Evolutionary conservation across 441 rosid genomes (phyloP).

Genomic region (Flueggea neowawraea): DNA sequence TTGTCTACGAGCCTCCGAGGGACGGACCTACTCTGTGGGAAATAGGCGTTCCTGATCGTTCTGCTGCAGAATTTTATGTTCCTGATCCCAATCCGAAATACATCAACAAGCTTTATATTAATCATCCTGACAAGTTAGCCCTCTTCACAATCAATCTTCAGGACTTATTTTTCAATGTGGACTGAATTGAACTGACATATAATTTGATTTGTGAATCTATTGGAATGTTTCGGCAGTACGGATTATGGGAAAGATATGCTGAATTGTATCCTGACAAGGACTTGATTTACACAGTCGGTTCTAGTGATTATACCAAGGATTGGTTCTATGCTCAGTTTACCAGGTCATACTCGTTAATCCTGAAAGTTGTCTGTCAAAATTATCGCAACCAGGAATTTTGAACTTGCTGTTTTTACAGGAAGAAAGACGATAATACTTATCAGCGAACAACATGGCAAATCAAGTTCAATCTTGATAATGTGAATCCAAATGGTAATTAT

Average conservation of each 20-base stretch:
- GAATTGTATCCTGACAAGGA: slow-evolving; percentile 48
- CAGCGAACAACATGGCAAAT: slow-evolving; percentile 75
- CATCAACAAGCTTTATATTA: slow-evolving; percentile 56
- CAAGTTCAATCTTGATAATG: slow-evolving; percentile 44
- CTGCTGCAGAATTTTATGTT: slow-evolving; percentile 66
- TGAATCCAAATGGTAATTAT: slow-evolving; percentile 35
- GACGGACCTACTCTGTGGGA: slow-evolving; percentile 88
- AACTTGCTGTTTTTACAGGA: too few relatives aligned
- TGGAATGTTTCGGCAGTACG: slow-evolving; percentile 71
- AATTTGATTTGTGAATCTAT: neutral
- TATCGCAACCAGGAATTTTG: too few relatives aligned
- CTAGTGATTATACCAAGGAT: slow-evolving; percentile 37
- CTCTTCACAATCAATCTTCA: neutral
- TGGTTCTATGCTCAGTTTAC: slow-evolving; percentile 60
- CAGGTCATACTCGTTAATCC: neutral
- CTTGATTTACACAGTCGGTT: slow-evolving; percentile 47
- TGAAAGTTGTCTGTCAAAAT: too few relatives aligned
- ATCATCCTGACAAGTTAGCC: slow-evolving; percentile 65
- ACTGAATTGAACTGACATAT: too few relatives aligned
- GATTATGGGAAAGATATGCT: slow-evolving; percentile 53
- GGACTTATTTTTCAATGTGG: neutral
- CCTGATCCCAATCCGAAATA: slow-evolving; percentile 69
- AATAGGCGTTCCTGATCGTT: slow-evolving; percentile 70
- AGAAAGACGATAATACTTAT: slow-evolving; percentile 14
- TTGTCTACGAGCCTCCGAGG: slow-evolving; percentile 62